Percentiles rank a stretch among this genome's conserved stretches.
phyloP scores from a whole-genome alignment of 2,329 filamentous ascomycete species.

The Diplodia corticola region DNA sequence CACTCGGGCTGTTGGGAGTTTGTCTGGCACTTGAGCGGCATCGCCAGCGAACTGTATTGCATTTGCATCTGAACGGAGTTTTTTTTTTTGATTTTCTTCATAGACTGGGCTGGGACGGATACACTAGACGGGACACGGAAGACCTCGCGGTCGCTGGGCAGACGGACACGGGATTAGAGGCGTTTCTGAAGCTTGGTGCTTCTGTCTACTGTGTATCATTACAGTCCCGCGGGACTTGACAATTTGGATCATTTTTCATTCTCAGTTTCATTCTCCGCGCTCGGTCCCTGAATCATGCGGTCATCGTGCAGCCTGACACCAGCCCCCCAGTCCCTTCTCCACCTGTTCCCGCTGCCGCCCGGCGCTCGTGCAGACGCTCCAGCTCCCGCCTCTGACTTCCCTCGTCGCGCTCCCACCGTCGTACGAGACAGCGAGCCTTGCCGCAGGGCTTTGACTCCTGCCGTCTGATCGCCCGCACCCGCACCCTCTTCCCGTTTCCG shows the following conservation, averaged over 20 bases:
- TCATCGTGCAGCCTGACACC: constrained; percentile 10
- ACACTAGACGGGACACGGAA: constrained; percentile 6
- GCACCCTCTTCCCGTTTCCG: not conserved
- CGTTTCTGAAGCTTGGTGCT: constrained; percentile 3
- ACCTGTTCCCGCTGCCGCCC: not conserved
- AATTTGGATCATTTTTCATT: not conserved
- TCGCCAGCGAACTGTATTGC: not conserved
- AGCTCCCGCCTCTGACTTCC: not conserved
- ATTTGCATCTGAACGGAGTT: constrained; percentile 8
- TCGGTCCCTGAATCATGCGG: not conserved
- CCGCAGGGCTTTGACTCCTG: not conserved
- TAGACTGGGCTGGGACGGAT: constrained; percentile 8
- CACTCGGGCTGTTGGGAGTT: not conserved
- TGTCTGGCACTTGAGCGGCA: constrained; percentile 3
- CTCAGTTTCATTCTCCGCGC: not conserved
- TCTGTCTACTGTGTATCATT: constrained; percentile 11
- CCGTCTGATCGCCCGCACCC: constrained; percentile 14
- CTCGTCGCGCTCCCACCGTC: constrained; percentile 7
- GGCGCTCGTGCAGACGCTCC: not conserved
- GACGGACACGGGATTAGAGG: not conserved
- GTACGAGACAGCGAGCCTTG: not conserved
- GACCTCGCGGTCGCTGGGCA: constrained; percentile 13
- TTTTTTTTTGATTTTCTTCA: not conserved
- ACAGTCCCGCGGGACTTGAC: not conserved
- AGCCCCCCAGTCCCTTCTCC: not conserved